Percentiles rank a stretch among this genome's conserved stretches.
phyloP scores from a whole-genome alignment of 225 moss, liverwort and hornwort genomes.

The Pleurozium schreberi region DNA sequence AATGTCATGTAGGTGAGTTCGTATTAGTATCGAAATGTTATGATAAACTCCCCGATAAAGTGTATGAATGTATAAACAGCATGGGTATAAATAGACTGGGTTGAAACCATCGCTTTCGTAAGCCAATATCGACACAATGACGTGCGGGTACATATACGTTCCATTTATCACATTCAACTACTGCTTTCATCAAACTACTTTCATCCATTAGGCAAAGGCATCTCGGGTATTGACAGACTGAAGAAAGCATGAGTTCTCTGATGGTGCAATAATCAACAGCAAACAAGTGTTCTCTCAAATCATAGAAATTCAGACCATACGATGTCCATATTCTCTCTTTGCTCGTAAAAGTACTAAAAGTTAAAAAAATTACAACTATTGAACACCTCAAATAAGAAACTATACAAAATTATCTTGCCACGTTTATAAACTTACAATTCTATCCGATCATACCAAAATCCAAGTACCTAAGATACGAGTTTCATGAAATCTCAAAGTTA shows the following conservation, averaged over 20 bases:
- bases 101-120: not conserved
- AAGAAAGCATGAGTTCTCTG: not conserved
- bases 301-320: not conserved
- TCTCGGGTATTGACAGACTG: not conserved
- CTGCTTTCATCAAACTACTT: no score
- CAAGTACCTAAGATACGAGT: not conserved
- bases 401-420: not conserved
- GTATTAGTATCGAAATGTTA: not conserved
- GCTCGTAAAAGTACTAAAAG: not conserved
- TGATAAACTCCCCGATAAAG: not conserved
- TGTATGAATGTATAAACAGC: not conserved
- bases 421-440: not conserved
- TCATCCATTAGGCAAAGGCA: not conserved
- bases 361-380: not conserved
- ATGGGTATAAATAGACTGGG: not conserved
- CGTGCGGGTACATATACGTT: not conserved
- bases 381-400: not conserved
- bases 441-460: not conserved
- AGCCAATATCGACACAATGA: not conserved
- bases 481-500: not conserved
- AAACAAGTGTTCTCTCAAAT: not conserved
- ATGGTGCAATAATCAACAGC: not conserved
- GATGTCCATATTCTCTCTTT: not conserved
- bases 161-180: not conserved
- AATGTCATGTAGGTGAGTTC: not conserved